A percentile compares a stretch with the other conserved stretches of the same genome.
phyloP scores from a whole-genome alignment of 352 stramenopile genomes.

The Lagenidium giganteum region DNA sequence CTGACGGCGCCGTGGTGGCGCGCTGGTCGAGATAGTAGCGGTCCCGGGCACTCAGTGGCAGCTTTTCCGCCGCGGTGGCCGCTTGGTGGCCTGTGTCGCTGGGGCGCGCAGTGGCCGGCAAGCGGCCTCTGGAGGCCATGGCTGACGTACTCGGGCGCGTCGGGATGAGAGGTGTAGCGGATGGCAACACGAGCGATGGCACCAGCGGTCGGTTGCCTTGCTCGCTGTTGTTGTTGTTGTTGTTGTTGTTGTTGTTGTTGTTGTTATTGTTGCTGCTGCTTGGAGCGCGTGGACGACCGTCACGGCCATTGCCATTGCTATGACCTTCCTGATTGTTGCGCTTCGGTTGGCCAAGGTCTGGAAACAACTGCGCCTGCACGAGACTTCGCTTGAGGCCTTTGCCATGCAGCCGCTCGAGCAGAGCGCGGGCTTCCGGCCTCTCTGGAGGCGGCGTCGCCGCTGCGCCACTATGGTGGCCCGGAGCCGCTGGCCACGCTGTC shows the following conservation, averaged over 20 bases:
- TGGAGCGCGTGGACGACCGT: neutral
- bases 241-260: neutral
- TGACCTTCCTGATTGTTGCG: slow-evolving; percentile 13
- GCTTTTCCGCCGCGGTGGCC: too few relatives aligned
- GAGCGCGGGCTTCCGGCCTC: neutral
- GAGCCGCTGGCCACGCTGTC: too few relatives aligned
- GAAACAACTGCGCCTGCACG: slow-evolving; percentile 45
- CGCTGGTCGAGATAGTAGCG: slow-evolving; percentile 56
- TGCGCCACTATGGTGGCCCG: too few relatives aligned
- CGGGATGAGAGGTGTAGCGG: neutral
- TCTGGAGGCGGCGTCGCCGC: too few relatives aligned
- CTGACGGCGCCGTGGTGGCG: slow-evolving; percentile 30
- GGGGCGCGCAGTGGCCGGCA: too few relatives aligned
- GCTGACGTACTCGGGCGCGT: neutral
- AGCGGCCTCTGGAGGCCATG: neutral
- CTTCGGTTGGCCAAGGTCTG: slow-evolving; percentile 7
- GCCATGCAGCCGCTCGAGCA: slow-evolving; percentile 49
- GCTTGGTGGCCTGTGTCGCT: too few relatives aligned
- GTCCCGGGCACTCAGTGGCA: slow-evolving; percentile 56
- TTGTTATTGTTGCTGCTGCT: neutral
- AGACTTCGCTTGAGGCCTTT: slow-evolving; percentile 53
- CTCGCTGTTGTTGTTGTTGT: neutral
- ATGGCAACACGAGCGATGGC: neutral
- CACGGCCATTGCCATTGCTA: neutral
- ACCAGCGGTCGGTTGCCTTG: neutral